phyloP scores from a whole-genome alignment of 768 basidiomycete genomes.

The Agaricus subrufescens region DNA sequence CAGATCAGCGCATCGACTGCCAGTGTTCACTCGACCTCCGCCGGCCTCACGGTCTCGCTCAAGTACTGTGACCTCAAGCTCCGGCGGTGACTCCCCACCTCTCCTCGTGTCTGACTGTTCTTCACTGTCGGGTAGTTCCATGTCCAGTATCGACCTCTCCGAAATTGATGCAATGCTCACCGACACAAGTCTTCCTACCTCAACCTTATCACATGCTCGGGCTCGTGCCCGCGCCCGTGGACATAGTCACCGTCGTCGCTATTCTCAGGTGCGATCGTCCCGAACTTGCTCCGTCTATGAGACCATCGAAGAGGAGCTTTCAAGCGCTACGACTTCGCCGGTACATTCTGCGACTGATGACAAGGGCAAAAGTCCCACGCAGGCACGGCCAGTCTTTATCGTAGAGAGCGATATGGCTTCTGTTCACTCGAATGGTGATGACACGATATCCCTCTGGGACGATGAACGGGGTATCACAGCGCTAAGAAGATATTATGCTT shows the following conservation, averaged over 20 bases:
- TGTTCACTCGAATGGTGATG: slow-evolving; percentile 33
- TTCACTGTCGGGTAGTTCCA: slow-evolving; percentile 65
- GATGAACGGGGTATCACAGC: slow-evolving; percentile 64
- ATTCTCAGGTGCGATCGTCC: slow-evolving; percentile 58
- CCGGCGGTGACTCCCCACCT: slow-evolving; percentile 68
- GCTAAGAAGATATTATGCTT: slow-evolving; percentile 62
- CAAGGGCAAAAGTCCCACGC: slow-evolving; percentile 32
- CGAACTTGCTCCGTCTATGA: slow-evolving; percentile 65
- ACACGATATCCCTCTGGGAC: slow-evolving; percentile 45
- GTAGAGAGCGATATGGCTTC: slow-evolving; percentile 54
- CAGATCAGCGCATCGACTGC: slow-evolving; percentile 35
- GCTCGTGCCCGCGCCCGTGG: slow-evolving; percentile 52
- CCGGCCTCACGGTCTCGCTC: slow-evolving; percentile 54
- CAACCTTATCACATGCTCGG: slow-evolving; percentile 36
- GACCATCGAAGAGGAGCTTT: slow-evolving; percentile 71
- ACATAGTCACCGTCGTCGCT: slow-evolving; percentile 66
- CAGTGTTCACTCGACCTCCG: slow-evolving; percentile 60
- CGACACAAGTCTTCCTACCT: slow-evolving; percentile 47
- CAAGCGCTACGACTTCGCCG: slow-evolving; percentile 25
- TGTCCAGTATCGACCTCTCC: slow-evolving; percentile 72
- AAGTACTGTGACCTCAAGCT: slow-evolving; percentile 63
- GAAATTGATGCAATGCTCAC: slow-evolving; percentile 54
- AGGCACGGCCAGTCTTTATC: slow-evolving; percentile 43
- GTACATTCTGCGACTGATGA: slow-evolving; percentile 23
- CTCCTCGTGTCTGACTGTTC: slow-evolving; percentile 66